phyloP scores from a whole-genome alignment of 2,329 filamentous ascomycete species.

The Aspergillus quadricinctus region DNA sequence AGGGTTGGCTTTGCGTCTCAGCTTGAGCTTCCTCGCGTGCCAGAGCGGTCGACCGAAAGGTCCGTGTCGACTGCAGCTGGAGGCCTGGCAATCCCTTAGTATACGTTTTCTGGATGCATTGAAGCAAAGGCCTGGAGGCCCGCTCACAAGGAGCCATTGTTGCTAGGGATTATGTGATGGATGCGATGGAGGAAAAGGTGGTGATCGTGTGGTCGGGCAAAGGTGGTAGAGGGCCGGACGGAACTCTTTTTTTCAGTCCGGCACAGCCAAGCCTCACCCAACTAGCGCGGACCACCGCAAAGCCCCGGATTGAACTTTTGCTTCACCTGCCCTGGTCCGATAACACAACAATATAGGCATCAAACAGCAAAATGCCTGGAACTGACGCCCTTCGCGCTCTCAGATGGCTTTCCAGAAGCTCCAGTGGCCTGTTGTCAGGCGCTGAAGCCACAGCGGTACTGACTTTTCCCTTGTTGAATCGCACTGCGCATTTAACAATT shows the following conservation, averaged over 20 bases:
- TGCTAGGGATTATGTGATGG: conserved; percentile 5
- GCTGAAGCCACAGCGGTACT: conserved; percentile 34
- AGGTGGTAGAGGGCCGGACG: conserved; percentile 19
- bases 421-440: conserved; percentile 30
- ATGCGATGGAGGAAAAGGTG: conserved; percentile 14
- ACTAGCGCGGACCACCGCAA: conserved; percentile 29
- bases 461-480: conserved; percentile 3
- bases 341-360: conserved; percentile 3
- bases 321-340: conserved; percentile 16
- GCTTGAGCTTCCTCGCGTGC: conserved; percentile 43
- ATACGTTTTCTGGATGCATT: conserved; percentile 38
- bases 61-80: conserved; percentile 39
- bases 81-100: conserved; percentile 27
- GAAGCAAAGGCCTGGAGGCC: conserved; percentile 40
- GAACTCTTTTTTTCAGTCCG: conserved; percentile 35
- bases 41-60: conserved; percentile 46
- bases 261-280: conserved; percentile 29
- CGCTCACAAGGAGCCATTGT: conserved; percentile 40
- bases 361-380: conserved; percentile 30
- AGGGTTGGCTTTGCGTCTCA: conserved; percentile 34
- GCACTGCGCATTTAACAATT: not conserved
- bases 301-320: conserved; percentile 31
- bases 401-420: conserved; percentile 36
- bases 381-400: conserved; percentile 33
- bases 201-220: conserved; percentile 17